phyloP scores from a whole-genome alignment of 306 rosid species.

The Elaeagnus macrophylla region DNA sequence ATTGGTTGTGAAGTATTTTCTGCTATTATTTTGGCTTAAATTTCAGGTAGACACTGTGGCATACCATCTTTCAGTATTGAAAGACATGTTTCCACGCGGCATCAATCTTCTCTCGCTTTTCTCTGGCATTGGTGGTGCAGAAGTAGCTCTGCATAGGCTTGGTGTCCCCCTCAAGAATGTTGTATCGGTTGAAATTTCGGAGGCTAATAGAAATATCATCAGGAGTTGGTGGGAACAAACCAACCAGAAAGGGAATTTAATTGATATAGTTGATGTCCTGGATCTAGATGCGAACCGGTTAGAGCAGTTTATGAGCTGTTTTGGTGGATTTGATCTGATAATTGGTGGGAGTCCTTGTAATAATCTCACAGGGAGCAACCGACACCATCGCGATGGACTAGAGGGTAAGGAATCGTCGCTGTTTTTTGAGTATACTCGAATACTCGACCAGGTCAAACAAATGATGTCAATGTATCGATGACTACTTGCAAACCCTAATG shows the following conservation, averaged over 20 bases:
- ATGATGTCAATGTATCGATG: too few relatives aligned
- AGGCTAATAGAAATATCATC: conserved; percentile 52
- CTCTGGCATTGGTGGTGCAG: conserved; percentile 83
- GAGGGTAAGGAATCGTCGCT: not conserved
- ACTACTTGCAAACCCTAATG: too few relatives aligned
- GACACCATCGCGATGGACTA: not conserved
- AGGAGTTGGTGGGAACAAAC: conserved; percentile 97
- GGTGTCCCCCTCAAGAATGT: conserved; percentile 61
- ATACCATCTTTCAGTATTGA: conserved; percentile 67
- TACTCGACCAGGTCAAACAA: not conserved
- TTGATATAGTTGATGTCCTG: not conserved
- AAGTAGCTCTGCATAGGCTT: conserved; percentile 73
- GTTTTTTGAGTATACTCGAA: not conserved
- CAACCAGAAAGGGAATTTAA: conserved; percentile 49
- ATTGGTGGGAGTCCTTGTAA: conserved; percentile 6
- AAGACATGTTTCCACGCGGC: conserved; percentile 57
- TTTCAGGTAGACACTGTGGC: conserved; percentile 92
- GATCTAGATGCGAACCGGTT: not conserved
- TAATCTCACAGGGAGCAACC: not conserved
- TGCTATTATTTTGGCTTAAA: not conserved
- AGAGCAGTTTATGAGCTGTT: not conserved
- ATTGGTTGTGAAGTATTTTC: too few relatives aligned
- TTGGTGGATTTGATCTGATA: conserved; percentile 1
- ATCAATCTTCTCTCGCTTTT: conserved; percentile 82
- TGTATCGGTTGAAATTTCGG: conserved; percentile 65